These are phyloP conservation scores for Sonneratia caseolaris DNA, from an alignment of 345 rosid genomes.

Conservation along the genomic window DNA sequence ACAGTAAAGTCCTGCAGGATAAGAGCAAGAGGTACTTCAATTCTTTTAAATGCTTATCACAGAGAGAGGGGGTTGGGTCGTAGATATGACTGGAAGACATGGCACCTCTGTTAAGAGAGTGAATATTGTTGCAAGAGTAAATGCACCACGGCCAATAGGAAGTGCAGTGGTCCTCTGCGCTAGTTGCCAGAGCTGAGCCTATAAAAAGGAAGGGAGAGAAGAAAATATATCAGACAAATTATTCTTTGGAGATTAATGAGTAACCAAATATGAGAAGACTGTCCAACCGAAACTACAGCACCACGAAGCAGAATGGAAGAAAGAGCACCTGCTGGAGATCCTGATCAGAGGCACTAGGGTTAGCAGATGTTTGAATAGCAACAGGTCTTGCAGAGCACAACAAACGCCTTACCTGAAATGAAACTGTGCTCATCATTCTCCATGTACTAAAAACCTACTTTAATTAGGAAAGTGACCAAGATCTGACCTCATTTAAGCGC, in stretches of 20 bases:
- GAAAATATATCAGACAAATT: not conserved
- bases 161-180: constrained; percentile 96
- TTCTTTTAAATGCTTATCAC: not conserved
- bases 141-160: constrained; percentile 97
- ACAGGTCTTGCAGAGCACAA: constrained; percentile 81
- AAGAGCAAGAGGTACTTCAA: not conserved
- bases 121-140: constrained; percentile 82
- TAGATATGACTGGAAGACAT: constrained; percentile 3
- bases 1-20: constrained; percentile 74
- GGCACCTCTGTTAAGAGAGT: constrained; percentile 86
- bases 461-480: constrained; percentile 3
- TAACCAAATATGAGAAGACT: not conserved
- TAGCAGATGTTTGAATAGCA: constrained; percentile 69
- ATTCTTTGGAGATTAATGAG: not conserved
- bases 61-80: not conserved
- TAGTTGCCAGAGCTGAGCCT: constrained; percentile 95
- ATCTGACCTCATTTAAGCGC: constrained; percentile 81
- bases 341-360: constrained; percentile 78
- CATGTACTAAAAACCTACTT: not conserved
- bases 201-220: constrained; percentile 15
- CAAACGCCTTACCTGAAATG: constrained; percentile 74
- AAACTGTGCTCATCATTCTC: not conserved
- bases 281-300: not conserved
- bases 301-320: constrained; percentile 2
- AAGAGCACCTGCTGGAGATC: constrained; percentile 83